These are phyloP conservation scores for Scedosporium apiospermum DNA, from an alignment of 2,329 filamentous ascomycete species.

Conservation along the genomic window DNA sequence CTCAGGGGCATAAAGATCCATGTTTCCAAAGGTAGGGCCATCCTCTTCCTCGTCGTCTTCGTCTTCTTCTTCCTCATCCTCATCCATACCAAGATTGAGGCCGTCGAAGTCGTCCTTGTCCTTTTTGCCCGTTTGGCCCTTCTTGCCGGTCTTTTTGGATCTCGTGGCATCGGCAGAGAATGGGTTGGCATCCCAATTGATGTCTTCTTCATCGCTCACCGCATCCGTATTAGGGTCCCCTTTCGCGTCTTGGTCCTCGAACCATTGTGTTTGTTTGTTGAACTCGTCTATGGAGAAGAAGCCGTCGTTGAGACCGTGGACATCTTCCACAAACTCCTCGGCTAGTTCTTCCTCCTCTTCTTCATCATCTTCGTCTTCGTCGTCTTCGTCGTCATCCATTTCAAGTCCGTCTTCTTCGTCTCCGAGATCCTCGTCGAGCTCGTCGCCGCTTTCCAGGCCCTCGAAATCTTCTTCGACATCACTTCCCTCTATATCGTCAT, in stretches of 20 bases:
- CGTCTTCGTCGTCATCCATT: conserved; percentile 24
- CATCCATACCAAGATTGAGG: conserved; percentile 9
- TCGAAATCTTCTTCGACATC: conserved; percentile 19
- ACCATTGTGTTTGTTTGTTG: conserved; percentile 83
- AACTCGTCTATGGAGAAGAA: conserved; percentile 98
- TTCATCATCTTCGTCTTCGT: conserved; percentile 31
- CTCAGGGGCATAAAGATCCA: conserved; percentile 63
- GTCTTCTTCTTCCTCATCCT: conserved; percentile 27
- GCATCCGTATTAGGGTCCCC: conserved; percentile 66
- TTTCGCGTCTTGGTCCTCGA: conserved; percentile 75
- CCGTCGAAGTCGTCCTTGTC: conserved; percentile 19
- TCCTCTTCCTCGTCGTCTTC: conserved; percentile 60
- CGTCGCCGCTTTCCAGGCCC: conserved; percentile 19
- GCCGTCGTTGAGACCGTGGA: conserved; percentile 83
- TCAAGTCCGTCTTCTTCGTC: conserved; percentile 24
- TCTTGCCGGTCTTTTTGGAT: conserved; percentile 21
- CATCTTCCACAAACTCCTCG: conserved; percentile 58
- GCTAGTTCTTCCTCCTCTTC: conserved; percentile 37
- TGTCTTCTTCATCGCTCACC: conserved; percentile 73
- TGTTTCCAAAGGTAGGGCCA: conserved; percentile 76
- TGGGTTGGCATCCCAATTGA: conserved; percentile 82
- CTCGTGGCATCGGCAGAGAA: conserved; percentile 30
- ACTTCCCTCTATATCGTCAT: conserved; percentile 23
- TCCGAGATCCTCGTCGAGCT: conserved; percentile 16
- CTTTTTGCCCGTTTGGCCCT: conserved; percentile 21